Conservation (phyloP, 2,329 filamentous ascomycete genomes). For the Paradendryphiella salina region DNA sequence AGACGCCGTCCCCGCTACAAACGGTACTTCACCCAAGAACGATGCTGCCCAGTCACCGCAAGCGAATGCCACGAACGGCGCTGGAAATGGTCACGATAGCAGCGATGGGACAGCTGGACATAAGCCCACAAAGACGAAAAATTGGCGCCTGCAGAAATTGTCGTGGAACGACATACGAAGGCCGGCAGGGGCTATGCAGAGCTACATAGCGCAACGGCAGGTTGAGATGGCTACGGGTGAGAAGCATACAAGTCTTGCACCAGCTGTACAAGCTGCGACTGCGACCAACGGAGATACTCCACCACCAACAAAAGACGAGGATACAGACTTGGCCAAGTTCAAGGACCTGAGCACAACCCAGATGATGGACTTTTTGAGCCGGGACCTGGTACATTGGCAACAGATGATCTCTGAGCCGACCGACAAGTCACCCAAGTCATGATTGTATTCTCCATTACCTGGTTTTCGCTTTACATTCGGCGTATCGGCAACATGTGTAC, state of each 20-base stretch:
- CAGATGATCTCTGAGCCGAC: slow-evolving; percentile 50
- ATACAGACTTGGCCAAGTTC: slow-evolving; percentile 55
- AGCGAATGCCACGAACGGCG: slow-evolving; percentile 37
- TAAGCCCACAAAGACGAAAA: slow-evolving; percentile 63
- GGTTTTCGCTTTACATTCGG: slow-evolving; percentile 2
- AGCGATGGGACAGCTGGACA: slow-evolving; percentile 61
- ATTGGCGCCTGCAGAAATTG: slow-evolving; percentile 61
- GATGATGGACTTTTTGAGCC: slow-evolving; percentile 87
- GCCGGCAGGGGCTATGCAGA: slow-evolving; percentile 79
- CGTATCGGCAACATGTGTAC: slow-evolving; percentile 2
- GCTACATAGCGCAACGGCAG: slow-evolving; percentile 88
- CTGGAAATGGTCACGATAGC: slow-evolving; percentile 50
- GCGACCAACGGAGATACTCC: slow-evolving; percentile 30
- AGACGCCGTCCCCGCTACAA: slow-evolving; percentile 40
- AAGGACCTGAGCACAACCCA: slow-evolving; percentile 76
- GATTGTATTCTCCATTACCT: background rate
- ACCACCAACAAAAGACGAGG: slow-evolving; percentile 49
- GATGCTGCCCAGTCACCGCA: slow-evolving; percentile 41
- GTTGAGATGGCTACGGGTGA: slow-evolving; percentile 73
- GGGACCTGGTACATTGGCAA: slow-evolving; percentile 84
- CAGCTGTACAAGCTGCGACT: slow-evolving; percentile 30
- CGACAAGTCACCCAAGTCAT: slow-evolving; percentile 29
- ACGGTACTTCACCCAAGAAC: slow-evolving; percentile 40
- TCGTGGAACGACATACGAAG: slow-evolving; percentile 88
- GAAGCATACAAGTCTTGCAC: slow-evolving; percentile 35